A percentile compares a stretch with the other conserved stretches of the same genome.
These are phyloP conservation scores for Tremella yokohamensis DNA, from an alignment of 768 basidiomycete species.

Conservation along the genomic window DNA sequence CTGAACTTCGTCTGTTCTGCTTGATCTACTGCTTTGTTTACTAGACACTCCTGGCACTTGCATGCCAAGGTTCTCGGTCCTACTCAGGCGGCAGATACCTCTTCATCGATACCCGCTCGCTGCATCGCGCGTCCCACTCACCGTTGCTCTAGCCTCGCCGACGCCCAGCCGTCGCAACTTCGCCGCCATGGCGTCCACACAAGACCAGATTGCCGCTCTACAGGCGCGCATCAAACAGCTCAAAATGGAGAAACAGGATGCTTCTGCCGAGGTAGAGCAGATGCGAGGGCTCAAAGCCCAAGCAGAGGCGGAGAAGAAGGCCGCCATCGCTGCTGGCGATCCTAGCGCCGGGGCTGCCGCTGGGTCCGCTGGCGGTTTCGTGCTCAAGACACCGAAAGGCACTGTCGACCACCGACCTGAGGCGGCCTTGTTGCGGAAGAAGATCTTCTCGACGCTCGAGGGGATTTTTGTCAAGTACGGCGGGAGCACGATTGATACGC, in stretches of 20 bases:
- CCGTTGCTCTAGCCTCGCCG: too few species aligned
- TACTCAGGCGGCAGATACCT: too few species aligned
- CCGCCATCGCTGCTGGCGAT: constrained; percentile 48
- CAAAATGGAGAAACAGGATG: constrained; percentile 42
- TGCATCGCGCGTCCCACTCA: too few species aligned
- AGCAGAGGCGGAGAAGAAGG: constrained; percentile 53
- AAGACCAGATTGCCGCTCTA: constrained; percentile 36
- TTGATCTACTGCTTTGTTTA: too few species aligned
- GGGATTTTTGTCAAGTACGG: constrained; percentile 84
- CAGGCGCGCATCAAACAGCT: constrained; percentile 40
- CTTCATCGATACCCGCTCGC: too few species aligned
- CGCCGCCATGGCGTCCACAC: too few species aligned
- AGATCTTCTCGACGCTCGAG: constrained; percentile 83
- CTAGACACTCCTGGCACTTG: too few species aligned
- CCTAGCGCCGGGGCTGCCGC: constrained; percentile 55
- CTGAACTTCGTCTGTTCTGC: too few species aligned
- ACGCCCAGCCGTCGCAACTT: too few species aligned
- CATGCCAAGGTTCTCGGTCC: too few species aligned
- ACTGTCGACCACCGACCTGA: constrained; percentile 90
- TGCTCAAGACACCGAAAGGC: constrained; percentile 96
- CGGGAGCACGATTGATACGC: constrained; percentile 89
- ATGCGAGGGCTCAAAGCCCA: constrained; percentile 47
- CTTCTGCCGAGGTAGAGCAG: constrained; percentile 39
- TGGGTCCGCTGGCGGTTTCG: constrained; percentile 50
- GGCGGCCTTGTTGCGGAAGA: constrained; percentile 86